phyloP scores from a whole-genome alignment of 768 basidiomycete species.

The Guyanaporus albipodus region DNA sequence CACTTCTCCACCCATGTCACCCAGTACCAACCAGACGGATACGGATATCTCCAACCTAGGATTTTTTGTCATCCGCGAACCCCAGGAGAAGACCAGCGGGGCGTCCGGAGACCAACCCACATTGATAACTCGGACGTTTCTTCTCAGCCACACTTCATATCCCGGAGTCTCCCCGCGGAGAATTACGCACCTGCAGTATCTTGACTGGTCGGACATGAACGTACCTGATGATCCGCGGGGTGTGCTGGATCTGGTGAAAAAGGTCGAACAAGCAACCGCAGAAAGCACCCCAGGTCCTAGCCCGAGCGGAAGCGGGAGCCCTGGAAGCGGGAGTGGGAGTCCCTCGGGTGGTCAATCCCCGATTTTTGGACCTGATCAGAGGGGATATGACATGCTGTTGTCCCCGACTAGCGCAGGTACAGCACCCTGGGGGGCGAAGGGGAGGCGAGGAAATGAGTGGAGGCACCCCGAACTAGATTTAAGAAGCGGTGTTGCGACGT shows the following conservation, averaged over 20 bases:
- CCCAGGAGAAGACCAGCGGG: conserved; percentile 5
- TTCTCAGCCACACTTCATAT: conserved; percentile 58
- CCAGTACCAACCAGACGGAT: conserved; percentile 32
- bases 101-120: conserved; percentile 16
- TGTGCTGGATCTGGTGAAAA: conserved; percentile 67
- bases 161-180: conserved; percentile 58
- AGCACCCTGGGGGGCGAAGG: background rate
- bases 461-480: conserved; percentile 45
- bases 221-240: conserved; percentile 82
- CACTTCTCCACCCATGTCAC: conserved; percentile 37
- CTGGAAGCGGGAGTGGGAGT: conserved; percentile 18
- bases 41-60: conserved; percentile 20
- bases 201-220: conserved; percentile 96
- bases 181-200: conserved; percentile 85
- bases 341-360: conserved; percentile 18
- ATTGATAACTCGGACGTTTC: conserved; percentile 60
- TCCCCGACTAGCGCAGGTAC: conserved; percentile 16
- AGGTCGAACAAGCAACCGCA: conserved; percentile 44
- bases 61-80: conserved; percentile 37
- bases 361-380: conserved; percentile 4
- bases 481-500: conserved; percentile 52
- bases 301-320: conserved; percentile 23
- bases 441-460: conserved; percentile 22
- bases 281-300: conserved; percentile 31
- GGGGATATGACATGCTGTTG: conserved; percentile 5